These are phyloP conservation scores for Orbilia quercus DNA, from an alignment of 2,329 filamentous ascomycete species.

Conservation along the genomic window DNA sequence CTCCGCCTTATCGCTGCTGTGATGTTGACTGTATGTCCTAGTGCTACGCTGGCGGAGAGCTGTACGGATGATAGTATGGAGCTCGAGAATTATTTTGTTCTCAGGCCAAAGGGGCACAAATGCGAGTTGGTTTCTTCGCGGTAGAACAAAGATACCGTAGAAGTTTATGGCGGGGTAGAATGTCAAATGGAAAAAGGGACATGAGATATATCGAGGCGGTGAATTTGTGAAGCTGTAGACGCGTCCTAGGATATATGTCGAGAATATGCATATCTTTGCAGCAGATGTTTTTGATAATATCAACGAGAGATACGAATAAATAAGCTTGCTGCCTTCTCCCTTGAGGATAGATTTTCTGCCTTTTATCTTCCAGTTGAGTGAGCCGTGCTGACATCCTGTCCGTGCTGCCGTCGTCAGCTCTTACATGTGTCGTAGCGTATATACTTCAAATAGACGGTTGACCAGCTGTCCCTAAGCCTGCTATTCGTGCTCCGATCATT, in stretches of 20 bases:
- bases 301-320: conserved; percentile 14
- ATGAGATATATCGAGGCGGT: conserved; percentile 24
- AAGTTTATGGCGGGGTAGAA: conserved; percentile 27
- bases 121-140: conserved; percentile 26
- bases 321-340: conserved; percentile 14
- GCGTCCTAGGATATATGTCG: conserved; percentile 17
- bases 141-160: conserved; percentile 25
- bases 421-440: conserved; percentile 19
- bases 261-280: conserved; percentile 19
- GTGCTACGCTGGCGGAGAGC: conserved; percentile 9
- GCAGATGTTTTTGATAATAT: conserved; percentile 18
- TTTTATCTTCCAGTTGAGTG: conserved; percentile 19
- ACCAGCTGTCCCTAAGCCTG: conserved; percentile 14
- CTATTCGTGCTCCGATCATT: conserved; percentile 17
- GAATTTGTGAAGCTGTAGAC: conserved; percentile 13
- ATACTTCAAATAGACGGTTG: conserved; percentile 16
- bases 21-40: conserved; percentile 3
- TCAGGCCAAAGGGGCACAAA: conserved; percentile 22
- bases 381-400: conserved; percentile 15
- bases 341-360: conserved; percentile 13
- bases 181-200: conserved; percentile 23
- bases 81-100: conserved; percentile 2
- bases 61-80: conserved; percentile 35
- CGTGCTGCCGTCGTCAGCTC: conserved; percentile 14
- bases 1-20: conserved; percentile 8